A percentile compares a stretch with the other conserved stretches of the same genome.
phyloP scores from a whole-genome alignment of 495 filamentous ascomycete genomes.

The Daldinia vernicosa region DNA sequence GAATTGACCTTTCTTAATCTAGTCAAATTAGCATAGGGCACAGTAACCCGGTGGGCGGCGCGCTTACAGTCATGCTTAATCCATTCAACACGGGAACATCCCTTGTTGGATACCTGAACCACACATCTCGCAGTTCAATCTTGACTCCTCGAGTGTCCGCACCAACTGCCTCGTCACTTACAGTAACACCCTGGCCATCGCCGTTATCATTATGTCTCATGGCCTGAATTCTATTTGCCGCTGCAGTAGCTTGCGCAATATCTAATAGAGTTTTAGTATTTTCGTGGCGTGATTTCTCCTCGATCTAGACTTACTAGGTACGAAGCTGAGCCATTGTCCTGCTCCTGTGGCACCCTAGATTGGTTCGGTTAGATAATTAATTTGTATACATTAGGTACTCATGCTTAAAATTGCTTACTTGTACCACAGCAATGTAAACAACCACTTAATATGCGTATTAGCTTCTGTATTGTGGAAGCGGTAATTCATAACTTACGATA shows the following conservation, averaged over 20 bases:
- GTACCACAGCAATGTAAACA: constrained; percentile 58
- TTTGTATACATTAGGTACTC: not conserved
- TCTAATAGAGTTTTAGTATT: constrained; percentile 44
- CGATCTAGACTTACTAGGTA: constrained; percentile 52
- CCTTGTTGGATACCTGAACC: constrained; percentile 68
- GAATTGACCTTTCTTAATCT: constrained; percentile 71
- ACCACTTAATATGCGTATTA: constrained; percentile 47
- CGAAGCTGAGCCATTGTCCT: constrained; percentile 58
- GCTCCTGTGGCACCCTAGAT: constrained; percentile 52
- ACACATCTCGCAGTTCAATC: constrained; percentile 65
- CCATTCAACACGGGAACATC: constrained; percentile 60
- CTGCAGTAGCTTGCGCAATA: constrained; percentile 65
- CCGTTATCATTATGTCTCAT: constrained; percentile 48
- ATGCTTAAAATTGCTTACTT: constrained; percentile 44
- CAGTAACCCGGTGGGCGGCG: constrained; percentile 7
- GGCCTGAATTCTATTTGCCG: constrained; percentile 64
- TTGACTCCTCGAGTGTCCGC: constrained; percentile 60
- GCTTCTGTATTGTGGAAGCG: constrained; percentile 4
- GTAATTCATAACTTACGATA: constrained; percentile 47
- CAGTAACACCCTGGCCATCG: constrained; percentile 40
- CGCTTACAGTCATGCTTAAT: constrained; percentile 58
- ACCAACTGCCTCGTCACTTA: constrained; percentile 44
- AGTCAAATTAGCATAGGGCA: constrained; percentile 18
- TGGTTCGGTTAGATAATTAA: constrained; percentile 20
- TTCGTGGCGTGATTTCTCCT: not conserved